Evolutionary conservation across 2,329 filamentous ascomycete genomes (phyloP).

Genomic region (Colletotrichum magnum): DNA sequence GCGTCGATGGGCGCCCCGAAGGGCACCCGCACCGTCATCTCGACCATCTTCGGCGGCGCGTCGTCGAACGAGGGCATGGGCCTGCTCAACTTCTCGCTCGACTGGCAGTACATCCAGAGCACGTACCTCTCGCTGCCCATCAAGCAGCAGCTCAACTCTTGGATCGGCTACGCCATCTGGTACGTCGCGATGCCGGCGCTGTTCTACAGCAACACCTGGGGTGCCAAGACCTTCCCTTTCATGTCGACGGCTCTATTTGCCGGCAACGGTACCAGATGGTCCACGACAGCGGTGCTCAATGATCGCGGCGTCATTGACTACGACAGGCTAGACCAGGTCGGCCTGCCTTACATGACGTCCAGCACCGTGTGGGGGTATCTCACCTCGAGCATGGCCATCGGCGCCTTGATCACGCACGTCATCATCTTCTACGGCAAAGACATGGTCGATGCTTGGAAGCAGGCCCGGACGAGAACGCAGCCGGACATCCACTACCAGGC

Average conservation of each 20-base stretch:
- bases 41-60: constrained; percentile 57
- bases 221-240: constrained; percentile 50
- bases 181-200: constrained; percentile 52
- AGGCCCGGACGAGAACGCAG: constrained; percentile 41
- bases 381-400: constrained; percentile 49
- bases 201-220: constrained; percentile 59
- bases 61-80: constrained; percentile 55
- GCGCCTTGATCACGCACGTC: constrained; percentile 43
- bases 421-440: constrained; percentile 43
- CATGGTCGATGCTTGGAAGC: constrained; percentile 41
- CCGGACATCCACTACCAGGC: constrained; percentile 57
- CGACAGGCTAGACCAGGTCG: constrained; percentile 44
- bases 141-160: constrained; percentile 53
- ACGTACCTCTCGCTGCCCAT: constrained; percentile 53
- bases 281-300: constrained; percentile 44
- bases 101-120: constrained; percentile 60
- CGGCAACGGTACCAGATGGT: constrained; percentile 45
- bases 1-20: constrained; percentile 55
- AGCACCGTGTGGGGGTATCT: constrained; percentile 47
- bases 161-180: constrained; percentile 54
- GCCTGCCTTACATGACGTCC: constrained; percentile 47
- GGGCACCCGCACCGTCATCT: constrained; percentile 44
- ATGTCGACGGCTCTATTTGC: constrained; percentile 49
- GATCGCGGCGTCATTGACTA: constrained; percentile 46
- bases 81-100: constrained; percentile 56